Evolutionary conservation across 345 rosid genomes (phyloP).

Genomic region (Salix caprea): DNA sequence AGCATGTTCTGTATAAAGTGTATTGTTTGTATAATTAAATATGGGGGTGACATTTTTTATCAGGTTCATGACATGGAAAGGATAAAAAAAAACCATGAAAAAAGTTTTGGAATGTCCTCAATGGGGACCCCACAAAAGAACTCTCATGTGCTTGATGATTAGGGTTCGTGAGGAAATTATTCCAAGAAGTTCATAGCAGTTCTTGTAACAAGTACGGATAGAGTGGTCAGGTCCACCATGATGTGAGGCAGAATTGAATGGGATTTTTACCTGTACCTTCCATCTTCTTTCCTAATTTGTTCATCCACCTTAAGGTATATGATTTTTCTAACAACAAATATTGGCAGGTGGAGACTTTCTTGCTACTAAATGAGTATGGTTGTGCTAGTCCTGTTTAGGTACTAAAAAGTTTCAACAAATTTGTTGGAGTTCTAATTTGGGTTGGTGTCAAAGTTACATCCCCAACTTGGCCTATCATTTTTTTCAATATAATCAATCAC

Average conservation of each 20-base stretch:
- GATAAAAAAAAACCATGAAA: neutral
- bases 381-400: too few species aligned
- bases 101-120: neutral
- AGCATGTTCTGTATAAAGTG: too few species aligned
- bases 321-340: neutral
- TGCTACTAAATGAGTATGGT: neutral
- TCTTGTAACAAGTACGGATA: neutral
- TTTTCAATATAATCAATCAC: too few species aligned
- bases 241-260: neutral
- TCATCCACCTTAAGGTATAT: neutral
- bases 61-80: neutral
- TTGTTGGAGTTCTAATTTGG: neutral
- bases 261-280: neutral
- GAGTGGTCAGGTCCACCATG: neutral
- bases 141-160: slow-evolving; percentile 20
- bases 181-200: neutral
- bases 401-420: neutral
- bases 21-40: neutral
- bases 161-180: slow-evolving; percentile 8
- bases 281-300: neutral
- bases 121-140: neutral
- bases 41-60: neutral
- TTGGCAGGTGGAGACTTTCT: neutral
- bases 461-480: neutral
- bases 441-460: neutral